Evolutionary conservation across 73 alveolate genomes (phyloP).

Genomic region (Symbiodinium pilosum): DNA sequence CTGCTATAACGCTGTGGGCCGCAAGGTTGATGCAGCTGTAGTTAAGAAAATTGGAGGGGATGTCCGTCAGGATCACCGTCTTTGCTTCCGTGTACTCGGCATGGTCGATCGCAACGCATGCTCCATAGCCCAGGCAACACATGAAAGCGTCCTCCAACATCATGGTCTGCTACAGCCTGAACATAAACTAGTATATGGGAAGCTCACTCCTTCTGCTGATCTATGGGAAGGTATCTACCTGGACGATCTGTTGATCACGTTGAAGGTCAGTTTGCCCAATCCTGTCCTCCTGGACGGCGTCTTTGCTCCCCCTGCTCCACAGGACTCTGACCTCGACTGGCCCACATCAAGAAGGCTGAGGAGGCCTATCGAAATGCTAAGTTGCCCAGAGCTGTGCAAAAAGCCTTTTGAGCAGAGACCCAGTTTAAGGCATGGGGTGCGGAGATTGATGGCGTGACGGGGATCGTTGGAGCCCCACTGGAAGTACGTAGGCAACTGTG

Average conservation of each 20-base stretch:
- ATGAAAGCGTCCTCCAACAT: neutral
- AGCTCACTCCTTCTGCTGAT: neutral
- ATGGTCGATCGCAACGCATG: constrained; percentile 26
- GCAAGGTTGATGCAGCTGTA: neutral
- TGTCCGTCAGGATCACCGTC: neutral
- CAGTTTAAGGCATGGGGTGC: constrained; percentile 32
- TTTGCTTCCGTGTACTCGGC: constrained; percentile 13
- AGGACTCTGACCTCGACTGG: neutral
- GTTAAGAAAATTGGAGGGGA: neutral
- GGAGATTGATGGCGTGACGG: neutral
- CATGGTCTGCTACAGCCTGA: neutral
- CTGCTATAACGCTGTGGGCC: neutral
- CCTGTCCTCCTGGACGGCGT: neutral
- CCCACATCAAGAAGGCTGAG: neutral
- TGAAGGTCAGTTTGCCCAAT: neutral
- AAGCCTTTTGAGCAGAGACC: neutral
- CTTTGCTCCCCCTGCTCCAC: constrained; percentile 1
- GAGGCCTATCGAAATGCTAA: neutral
- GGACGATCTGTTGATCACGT: neutral
- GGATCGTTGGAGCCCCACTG: constrained; percentile 26
- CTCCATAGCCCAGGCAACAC: constrained; percentile 17
- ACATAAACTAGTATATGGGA: neutral
- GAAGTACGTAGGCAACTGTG: neutral
- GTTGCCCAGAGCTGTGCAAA: neutral
- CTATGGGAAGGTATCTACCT: constrained; percentile 24